Conservation (phyloP, 2,329 filamentous ascomycete species). For the Nemania sp. region DNA sequence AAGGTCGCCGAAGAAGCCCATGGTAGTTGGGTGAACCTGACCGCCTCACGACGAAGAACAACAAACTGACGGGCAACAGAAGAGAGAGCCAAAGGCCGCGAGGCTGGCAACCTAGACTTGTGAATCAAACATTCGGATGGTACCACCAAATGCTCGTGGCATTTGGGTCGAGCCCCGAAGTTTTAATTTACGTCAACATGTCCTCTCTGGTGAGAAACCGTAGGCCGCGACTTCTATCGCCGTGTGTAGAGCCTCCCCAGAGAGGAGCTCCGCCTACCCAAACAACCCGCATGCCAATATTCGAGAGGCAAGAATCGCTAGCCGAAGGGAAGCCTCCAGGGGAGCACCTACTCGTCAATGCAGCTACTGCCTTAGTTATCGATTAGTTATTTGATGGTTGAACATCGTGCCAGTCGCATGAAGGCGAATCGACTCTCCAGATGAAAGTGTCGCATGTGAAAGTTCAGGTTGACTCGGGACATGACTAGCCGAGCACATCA, state of each 20-base stretch:
- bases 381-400: background rate
- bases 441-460: background rate
- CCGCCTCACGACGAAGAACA: background rate
- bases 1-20: conserved; percentile 23
- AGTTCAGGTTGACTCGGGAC: too few relatives aligned
- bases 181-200: background rate
- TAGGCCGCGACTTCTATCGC: background rate
- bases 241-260: background rate
- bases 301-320: background rate
- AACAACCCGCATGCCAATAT: background rate
- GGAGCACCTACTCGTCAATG: background rate
- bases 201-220: background rate
- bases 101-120: background rate
- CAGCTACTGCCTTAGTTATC: background rate
- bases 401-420: background rate
- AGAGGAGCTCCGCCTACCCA: background rate
- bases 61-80: background rate
- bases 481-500: too few relatives aligned
- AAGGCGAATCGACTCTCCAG: background rate
- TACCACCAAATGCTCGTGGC: background rate
- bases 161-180: background rate
- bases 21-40: background rate
- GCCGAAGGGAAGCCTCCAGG: background rate
- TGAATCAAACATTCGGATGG: background rate
- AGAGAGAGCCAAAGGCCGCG: background rate